These are phyloP conservation scores for Phytopythium ostracodes DNA, from an alignment of 352 stramenopile species.

Conservation along the genomic window DNA sequence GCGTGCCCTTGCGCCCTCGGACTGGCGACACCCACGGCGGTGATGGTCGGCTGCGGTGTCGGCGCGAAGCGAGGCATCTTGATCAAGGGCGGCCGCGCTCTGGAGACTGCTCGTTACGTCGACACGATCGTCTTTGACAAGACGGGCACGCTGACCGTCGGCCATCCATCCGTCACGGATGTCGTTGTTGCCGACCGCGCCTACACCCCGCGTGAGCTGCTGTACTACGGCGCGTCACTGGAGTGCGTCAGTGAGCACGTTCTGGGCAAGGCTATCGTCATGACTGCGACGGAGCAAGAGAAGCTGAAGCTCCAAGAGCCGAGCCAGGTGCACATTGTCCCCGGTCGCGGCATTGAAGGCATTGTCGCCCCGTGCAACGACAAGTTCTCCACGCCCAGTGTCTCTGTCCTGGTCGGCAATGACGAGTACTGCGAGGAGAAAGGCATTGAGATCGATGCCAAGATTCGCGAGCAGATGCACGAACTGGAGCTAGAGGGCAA, in stretches of 20 bases:
- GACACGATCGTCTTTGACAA: conserved; percentile 93
- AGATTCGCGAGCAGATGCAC: conserved; percentile 75
- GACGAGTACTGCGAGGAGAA: conserved; percentile 79
- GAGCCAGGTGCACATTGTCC: conserved; percentile 65
- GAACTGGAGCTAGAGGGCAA: conserved; percentile 82
- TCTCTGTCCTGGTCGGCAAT: conserved; percentile 73
- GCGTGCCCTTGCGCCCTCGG: conserved; percentile 81
- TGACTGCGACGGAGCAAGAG: conserved; percentile 70
- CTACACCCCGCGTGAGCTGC: conserved; percentile 61
- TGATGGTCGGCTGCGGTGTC: conserved; percentile 88
- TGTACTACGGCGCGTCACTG: conserved; percentile 77
- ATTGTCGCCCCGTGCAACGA: conserved; percentile 25
- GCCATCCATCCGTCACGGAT: conserved; percentile 76
- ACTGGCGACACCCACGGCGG: conserved; percentile 78
- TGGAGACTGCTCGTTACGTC: conserved; percentile 82
- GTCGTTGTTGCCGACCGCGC: conserved; percentile 61
- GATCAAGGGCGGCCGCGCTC: conserved; percentile 80
- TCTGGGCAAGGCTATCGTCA: conserved; percentile 79
- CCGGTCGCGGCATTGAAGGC: conserved; percentile 76
- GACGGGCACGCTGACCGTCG: conserved; percentile 89
- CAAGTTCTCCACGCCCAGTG: conserved; percentile 14
- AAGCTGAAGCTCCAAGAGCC: conserved; percentile 73
- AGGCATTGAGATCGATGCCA: conserved; percentile 50
- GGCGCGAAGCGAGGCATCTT: conserved; percentile 86
- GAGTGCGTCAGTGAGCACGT: conserved; percentile 87